Evolutionary conservation across 179 eudicot genomes (phyloP), one percentile per base, ranked within the genome.

Genomic region (Silene noctiflora): DNA sequence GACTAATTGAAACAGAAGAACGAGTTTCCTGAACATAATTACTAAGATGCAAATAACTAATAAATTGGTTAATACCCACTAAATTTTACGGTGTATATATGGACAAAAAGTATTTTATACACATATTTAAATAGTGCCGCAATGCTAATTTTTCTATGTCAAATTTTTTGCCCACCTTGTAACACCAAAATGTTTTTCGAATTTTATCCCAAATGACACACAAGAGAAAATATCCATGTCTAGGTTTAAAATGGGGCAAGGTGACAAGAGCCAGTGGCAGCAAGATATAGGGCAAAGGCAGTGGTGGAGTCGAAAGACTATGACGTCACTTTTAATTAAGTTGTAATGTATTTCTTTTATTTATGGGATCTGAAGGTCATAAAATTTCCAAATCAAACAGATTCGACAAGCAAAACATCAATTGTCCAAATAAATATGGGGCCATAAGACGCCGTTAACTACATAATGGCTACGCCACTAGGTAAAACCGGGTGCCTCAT

Each of bases 1-100:
- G 44, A 48, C 17, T 68, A 68, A 39, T 42, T 68, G 72, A 44
- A 39, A 24, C 55, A 68, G 20, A 42, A 51, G 48, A 42, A 68
- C 55, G 10, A 39, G 53, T 39, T 20, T 42, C 55, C 48, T 9
- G 11, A 12, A 22, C 22, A 44, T 22, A 27, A 33, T 13, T 66
- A 51, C 58, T 11, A 51, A 2, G 58, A 51, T 51, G 58, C 58
- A 51, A 51, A 1, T 51, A 51, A 51, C 58, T 12, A 5, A 51
- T 69, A 46, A 7, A 10, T 4, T 67, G 10, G 11, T 13, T 33
- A 12, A 6, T 39, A n/a, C 21, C 73, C 48, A 12, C 17, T 29
- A 66, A 66, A 16, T 51, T 48, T 33, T 33, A 33, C 39, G 39
- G 7, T 4, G 39, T 33, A 33, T 33, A 33, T 51, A 3, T 13